Conservation (phyloP, 1,139 yeast genomes). For the Scheffersomyces titani region DNA sequence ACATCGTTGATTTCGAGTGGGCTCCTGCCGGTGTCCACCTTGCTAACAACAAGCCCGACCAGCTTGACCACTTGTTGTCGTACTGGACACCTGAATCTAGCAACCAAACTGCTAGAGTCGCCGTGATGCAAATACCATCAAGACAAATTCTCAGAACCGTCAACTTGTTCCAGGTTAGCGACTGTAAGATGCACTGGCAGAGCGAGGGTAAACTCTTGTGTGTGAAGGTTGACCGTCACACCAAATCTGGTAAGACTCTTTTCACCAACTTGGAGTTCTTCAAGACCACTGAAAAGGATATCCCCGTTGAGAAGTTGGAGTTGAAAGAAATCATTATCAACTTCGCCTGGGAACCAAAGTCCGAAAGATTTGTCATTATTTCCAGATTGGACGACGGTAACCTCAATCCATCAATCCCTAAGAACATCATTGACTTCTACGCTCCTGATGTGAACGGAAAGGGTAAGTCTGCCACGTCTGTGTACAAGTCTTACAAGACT, state of each 20-base stretch:
- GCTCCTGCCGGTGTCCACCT: conserved; percentile 85
- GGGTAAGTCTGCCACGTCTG: conserved; percentile 27
- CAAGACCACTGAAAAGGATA: conserved; percentile 81
- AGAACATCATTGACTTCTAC: conserved; percentile 75
- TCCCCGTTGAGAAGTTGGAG: conserved; percentile 94
- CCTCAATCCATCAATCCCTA: conserved; percentile 69
- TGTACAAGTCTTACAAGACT: conserved; percentile 42
- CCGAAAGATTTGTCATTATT: conserved; percentile 82
- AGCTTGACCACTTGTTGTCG: conserved; percentile 71
- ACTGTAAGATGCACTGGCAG: conserved; percentile 95
- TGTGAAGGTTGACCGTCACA: conserved; percentile 96
- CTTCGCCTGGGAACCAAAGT: conserved; percentile 95
- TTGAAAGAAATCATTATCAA: conserved; percentile 84
- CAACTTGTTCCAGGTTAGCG: conserved; percentile 91
- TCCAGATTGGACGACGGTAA: conserved; percentile 64
- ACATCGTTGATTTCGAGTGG: conserved; percentile 90
- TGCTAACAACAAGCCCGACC: conserved; percentile 52
- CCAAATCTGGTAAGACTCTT: conserved; percentile 89
- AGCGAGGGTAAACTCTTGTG: conserved; percentile 80
- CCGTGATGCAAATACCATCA: conserved; percentile 85
- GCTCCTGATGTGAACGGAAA: conserved; percentile 63
- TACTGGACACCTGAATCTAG: conserved; percentile 96
- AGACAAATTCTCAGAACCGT: conserved; percentile 85
- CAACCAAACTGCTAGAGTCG: conserved; percentile 94
- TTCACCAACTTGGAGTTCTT: conserved; percentile 94